These are phyloP conservation scores for Barnettozyma salicaria DNA, from an alignment of 805 yeast species.

Conservation along the genomic window DNA sequence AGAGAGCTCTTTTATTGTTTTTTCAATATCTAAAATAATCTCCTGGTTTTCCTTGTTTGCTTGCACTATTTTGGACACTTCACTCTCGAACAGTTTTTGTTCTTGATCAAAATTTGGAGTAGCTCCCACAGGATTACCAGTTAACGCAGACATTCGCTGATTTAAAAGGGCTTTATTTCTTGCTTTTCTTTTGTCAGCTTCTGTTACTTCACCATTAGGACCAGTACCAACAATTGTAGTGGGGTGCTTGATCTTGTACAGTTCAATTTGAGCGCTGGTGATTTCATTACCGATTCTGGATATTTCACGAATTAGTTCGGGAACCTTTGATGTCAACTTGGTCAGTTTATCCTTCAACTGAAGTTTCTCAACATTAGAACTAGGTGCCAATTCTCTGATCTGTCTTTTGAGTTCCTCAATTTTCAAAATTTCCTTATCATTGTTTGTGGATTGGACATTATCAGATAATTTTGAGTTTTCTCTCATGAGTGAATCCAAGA, in stretches of 20 bases:
- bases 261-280: slow-evolving; percentile 55
- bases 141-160: slow-evolving; percentile 88
- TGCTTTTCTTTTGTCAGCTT: slow-evolving; percentile 73
- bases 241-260: slow-evolving; percentile 64
- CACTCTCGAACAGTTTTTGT: slow-evolving; percentile 40
- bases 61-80: slow-evolving; percentile 42
- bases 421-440: no score
- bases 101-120: slow-evolving; percentile 35
- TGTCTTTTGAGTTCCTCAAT: slow-evolving; percentile 61
- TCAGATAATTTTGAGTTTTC: slow-evolving; percentile 18
- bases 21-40: slow-evolving; percentile 65
- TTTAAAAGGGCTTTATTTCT: slow-evolving; percentile 71
- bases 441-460: no score
- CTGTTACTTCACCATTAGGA: slow-evolving; percentile 81
- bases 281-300: slow-evolving; percentile 62
- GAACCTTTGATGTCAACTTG: slow-evolving; percentile 63
- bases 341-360: slow-evolving; percentile 53
- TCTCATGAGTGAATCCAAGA: slow-evolving; percentile 66
- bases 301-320: slow-evolving; percentile 60
- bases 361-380: slow-evolving; percentile 31
- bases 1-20: slow-evolving; percentile 57
- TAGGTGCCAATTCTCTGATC: slow-evolving; percentile 42
- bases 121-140: slow-evolving; percentile 58
- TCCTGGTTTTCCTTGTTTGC: slow-evolving; percentile 52
- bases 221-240: slow-evolving; percentile 76